phyloP scores from a whole-genome alignment of 2,329 filamentous ascomycete species.

The Neophaeococcomyces aloes region DNA sequence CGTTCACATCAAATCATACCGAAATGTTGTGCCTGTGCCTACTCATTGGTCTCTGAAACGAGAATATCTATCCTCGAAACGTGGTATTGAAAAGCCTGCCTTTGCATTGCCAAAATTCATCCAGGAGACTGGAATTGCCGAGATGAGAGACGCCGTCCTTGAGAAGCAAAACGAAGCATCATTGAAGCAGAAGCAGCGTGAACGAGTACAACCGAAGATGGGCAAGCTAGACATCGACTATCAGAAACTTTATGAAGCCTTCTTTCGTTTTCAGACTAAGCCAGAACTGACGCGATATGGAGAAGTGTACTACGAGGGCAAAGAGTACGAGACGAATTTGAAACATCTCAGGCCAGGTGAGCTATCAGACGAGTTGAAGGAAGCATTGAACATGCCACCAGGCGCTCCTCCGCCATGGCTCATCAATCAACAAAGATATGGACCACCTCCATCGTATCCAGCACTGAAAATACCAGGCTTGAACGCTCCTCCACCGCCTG shows the following conservation, averaged over 20 bases:
- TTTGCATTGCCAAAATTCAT: constrained; percentile 95
- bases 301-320: constrained; percentile 99
- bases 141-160: constrained; percentile 93
- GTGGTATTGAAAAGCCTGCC: constrained; percentile 88
- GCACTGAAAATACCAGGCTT: constrained; percentile 90
- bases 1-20: constrained; percentile 87
- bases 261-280: constrained; percentile 96
- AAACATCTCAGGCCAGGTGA: constrained; percentile 84
- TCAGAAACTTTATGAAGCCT: constrained; percentile 94
- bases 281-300: constrained; percentile 87
- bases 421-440: constrained; percentile 90
- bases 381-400: constrained; percentile 86
- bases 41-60: constrained; percentile 91
- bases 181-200: constrained; percentile 89
- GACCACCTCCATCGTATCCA: constrained; percentile 87
- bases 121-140: constrained; percentile 89
- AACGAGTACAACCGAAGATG: constrained; percentile 90
- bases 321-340: constrained; percentile 92
- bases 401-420: constrained; percentile 93
- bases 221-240: constrained; percentile 97
- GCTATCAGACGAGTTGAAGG: constrained; percentile 75
- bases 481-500: constrained; percentile 82
- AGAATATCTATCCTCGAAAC: constrained; percentile 92
- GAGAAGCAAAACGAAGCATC: constrained; percentile 91
- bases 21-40: constrained; percentile 92